Conservation (phyloP, 805 yeast genomes). For the Starmerella apicola region DNA sequence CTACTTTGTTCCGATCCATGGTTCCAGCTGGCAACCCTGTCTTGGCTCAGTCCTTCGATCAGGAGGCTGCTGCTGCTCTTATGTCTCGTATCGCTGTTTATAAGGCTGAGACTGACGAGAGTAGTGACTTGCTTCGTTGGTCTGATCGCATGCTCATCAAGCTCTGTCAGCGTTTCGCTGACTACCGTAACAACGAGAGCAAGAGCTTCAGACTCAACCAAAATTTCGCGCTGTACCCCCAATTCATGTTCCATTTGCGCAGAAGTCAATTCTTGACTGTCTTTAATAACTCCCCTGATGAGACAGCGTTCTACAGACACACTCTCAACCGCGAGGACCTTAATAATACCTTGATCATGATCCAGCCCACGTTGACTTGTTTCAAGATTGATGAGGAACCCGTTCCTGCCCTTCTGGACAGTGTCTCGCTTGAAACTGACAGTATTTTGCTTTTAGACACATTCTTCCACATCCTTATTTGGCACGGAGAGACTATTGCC, state of each 20-base stretch:
- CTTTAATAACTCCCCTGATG: constrained; percentile 97
- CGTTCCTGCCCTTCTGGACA: constrained; percentile 80
- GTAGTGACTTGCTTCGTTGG: constrained; percentile 79
- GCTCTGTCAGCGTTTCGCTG: constrained; percentile 86
- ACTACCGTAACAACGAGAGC: constrained; percentile 77
- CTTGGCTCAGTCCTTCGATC: constrained; percentile 68
- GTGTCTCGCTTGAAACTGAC: constrained; percentile 82
- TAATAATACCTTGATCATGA: constrained; percentile 86
- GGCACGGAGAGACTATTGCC: constrained; percentile 89
- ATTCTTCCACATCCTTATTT: constrained; percentile 89
- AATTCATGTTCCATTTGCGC: constrained; percentile 88
- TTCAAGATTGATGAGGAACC: constrained; percentile 78
- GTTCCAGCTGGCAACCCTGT: constrained; percentile 45
- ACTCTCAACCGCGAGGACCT: constrained; percentile 83
- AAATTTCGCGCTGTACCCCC: constrained; percentile 81
- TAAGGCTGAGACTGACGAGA: constrained; percentile 72
- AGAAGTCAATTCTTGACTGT: constrained; percentile 93
- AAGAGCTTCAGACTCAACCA: constrained; percentile 70
- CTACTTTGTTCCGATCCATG: constrained; percentile 55
- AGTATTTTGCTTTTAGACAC: constrained; percentile 82
- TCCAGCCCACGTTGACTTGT: constrained; percentile 89
- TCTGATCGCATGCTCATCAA: constrained; percentile 83
- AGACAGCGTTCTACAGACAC: constrained; percentile 93
- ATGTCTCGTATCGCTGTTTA: constrained; percentile 84
- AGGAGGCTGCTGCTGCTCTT: constrained; percentile 93